Evolutionary conservation across 495 filamentous ascomycete genomes (phyloP).

Genomic region (Alectoria sarmentosa): DNA sequence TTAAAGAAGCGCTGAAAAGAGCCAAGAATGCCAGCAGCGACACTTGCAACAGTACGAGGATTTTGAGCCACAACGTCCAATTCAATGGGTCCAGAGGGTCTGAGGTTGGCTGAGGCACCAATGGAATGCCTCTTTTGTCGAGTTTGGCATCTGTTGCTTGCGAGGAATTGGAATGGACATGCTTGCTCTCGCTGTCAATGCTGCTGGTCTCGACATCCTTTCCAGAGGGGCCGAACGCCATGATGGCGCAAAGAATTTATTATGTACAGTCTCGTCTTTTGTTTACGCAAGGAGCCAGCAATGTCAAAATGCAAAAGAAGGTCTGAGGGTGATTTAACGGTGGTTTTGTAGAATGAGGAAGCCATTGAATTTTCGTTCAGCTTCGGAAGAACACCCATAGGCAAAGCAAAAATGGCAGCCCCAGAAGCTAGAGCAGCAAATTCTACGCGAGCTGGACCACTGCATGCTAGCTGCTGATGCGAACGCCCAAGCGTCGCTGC

Average conservation of each 20-base stretch:
- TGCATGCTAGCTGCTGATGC: background rate
- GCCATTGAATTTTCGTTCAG: no score
- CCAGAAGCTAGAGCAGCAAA: no score
- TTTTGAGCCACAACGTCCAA: conserved; percentile 31
- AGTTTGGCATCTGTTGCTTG: conserved; percentile 1
- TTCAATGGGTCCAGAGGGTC: conserved; percentile 54
- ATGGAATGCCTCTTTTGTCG: conserved; percentile 32
- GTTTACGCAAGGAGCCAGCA: background rate
- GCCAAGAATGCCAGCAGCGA: conserved; percentile 1
- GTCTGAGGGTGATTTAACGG: background rate
- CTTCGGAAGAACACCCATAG: no score
- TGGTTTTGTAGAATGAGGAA: no score
- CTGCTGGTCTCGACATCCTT: conserved; percentile 6
- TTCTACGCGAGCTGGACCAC: background rate
- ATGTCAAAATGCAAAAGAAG: background rate
- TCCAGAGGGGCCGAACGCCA: background rate
- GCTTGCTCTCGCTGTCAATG: background rate
- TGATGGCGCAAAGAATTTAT: background rate
- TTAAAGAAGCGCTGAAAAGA: conserved; percentile 8
- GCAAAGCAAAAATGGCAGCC: no score
- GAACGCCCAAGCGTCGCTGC: background rate
- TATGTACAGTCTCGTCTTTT: background rate
- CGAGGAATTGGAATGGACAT: background rate
- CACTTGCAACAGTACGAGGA: conserved; percentile 9
- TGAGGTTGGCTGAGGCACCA: conserved; percentile 43